Conservation (phyloP, 202 grass and related monocot genomes). For the Brachypodium distachyon region DNA sequence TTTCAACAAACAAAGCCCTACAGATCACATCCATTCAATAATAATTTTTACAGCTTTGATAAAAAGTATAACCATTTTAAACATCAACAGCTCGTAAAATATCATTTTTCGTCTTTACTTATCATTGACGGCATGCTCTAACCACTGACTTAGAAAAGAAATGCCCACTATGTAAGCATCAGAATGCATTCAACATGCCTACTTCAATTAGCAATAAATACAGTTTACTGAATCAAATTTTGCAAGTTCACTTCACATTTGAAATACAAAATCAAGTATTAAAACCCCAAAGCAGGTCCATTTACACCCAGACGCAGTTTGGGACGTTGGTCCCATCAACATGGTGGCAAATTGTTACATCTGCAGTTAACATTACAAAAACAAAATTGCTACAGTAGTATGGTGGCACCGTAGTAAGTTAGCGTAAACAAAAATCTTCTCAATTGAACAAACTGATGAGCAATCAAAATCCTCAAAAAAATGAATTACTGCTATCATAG, state of each 20-base stretch:
- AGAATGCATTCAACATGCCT: background rate
- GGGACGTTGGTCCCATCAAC: background rate
- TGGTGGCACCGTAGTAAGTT: background rate
- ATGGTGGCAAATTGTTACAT: background rate
- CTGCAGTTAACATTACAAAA: background rate
- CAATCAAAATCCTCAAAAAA: background rate
- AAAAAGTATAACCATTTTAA: too few species aligned
- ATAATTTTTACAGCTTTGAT: too few species aligned
- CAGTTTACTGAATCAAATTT: background rate
- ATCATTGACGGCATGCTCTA: background rate
- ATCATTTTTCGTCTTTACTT: background rate
- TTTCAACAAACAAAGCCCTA: too few species aligned
- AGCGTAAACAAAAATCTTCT: background rate
- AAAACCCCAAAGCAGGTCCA: background rate
- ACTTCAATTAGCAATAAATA: background rate
- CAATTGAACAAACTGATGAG: background rate
- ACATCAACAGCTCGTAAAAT: too few species aligned
- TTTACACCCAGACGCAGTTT: background rate
- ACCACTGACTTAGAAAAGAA: background rate
- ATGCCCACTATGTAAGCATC: background rate
- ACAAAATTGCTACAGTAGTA: background rate
- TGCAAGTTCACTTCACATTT: background rate
- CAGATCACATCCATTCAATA: too few species aligned
- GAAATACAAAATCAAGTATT: background rate
- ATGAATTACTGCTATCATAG: background rate